A percentile compares a stretch with the other conserved stretches of the same genome.
Conservation (phyloP, 75 land plant genomes). For the Ceratopteris richardii region DNA sequence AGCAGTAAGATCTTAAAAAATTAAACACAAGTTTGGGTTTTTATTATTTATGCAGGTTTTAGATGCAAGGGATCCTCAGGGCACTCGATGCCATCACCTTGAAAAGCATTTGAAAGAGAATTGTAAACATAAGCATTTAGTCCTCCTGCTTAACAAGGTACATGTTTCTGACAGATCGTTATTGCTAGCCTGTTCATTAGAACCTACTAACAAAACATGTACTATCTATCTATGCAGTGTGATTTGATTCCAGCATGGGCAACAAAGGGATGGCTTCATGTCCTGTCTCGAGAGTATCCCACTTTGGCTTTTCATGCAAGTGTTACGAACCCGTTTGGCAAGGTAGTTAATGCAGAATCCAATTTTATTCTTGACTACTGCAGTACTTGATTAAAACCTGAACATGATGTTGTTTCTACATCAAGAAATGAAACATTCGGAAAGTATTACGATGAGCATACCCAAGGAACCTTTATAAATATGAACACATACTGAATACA, state of each 20-base stretch:
- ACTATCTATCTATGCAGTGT: constrained; percentile 42
- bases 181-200: neutral
- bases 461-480: no score
- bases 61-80: constrained; percentile 96
- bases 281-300: constrained; percentile 84
- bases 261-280: constrained; percentile 92
- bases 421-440: no score
- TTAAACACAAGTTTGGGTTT: no score
- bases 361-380: no score
- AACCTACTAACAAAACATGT: neutral
- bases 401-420: no score
- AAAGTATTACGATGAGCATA: no score
- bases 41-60: constrained; percentile 55
- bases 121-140: constrained; percentile 88
- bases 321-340: constrained; percentile 89
- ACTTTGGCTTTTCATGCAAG: constrained; percentile 98
- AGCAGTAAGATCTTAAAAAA: no score
- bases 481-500: no score
- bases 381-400: no score
- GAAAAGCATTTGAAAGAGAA: constrained; percentile 87
- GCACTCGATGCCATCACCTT: constrained; percentile 84
- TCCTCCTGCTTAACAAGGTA: constrained; percentile 90
- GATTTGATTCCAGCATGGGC: constrained; percentile 96
- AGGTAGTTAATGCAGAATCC: constrained; percentile 59
- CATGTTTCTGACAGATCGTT: neutral